Evolutionary conservation across 352 stramenopile species (phyloP).

Genomic region (Globisporangium heterothallicum): DNA sequence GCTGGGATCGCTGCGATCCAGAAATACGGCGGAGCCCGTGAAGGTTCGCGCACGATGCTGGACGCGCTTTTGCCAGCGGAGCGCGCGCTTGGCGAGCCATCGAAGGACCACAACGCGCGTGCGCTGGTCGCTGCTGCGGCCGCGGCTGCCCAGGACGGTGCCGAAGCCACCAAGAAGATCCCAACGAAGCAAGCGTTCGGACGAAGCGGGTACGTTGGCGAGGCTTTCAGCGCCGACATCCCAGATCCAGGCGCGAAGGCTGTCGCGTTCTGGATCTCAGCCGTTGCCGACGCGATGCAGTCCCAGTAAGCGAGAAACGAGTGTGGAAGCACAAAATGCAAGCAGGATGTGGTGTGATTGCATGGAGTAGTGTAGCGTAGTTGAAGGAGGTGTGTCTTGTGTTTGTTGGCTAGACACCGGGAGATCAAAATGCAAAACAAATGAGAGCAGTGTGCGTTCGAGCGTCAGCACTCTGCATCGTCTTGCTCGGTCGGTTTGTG

Average conservation of each 20-base stretch:
- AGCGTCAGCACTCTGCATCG: too few relatives aligned
- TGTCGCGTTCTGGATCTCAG: slow-evolving; percentile 86
- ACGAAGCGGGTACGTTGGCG: slow-evolving; percentile 86
- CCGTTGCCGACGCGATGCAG: slow-evolving; percentile 41
- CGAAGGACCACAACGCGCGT: slow-evolving; percentile 14
- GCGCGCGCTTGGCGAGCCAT: slow-evolving; percentile 30
- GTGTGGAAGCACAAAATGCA: too few relatives aligned
- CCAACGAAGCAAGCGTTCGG: slow-evolving; percentile 65
- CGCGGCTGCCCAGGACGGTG: slow-evolving; percentile 74
- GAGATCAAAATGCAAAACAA: too few relatives aligned
- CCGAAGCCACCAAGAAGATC: slow-evolving; percentile 90
- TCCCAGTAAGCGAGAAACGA: slow-evolving; percentile 11
- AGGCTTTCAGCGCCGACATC: slow-evolving; percentile 79
- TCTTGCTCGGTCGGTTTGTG: too few relatives aligned
- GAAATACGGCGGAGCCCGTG: slow-evolving; percentile 91
- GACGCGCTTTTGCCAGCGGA: slow-evolving; percentile 92
- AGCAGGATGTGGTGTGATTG: too few relatives aligned
- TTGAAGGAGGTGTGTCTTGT: too few relatives aligned
- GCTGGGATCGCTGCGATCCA: slow-evolving; percentile 78
- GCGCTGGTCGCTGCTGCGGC: slow-evolving; percentile 48
- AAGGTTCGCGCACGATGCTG: slow-evolving; percentile 95
- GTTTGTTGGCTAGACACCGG: too few relatives aligned
- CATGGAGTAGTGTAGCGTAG: neutral
- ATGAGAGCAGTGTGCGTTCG: too few relatives aligned
- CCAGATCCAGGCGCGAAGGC: slow-evolving; percentile 94